These are phyloP conservation scores for Cyclotella kingstonii DNA, from an alignment of 108 stramenopile species.

Conservation along the genomic window DNA sequence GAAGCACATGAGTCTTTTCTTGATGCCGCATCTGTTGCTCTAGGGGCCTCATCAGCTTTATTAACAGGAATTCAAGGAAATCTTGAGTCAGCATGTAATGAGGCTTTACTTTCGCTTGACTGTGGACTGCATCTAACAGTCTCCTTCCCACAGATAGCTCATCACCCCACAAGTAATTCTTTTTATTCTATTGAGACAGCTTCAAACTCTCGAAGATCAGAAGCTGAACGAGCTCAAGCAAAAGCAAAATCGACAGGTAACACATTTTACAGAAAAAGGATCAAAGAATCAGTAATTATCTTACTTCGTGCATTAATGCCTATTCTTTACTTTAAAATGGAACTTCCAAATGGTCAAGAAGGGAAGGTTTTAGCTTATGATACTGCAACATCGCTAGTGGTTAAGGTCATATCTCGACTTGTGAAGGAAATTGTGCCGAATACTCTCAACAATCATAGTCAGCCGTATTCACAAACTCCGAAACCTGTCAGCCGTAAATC, in stretches of 20 bases:
- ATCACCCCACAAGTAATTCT: background rate
- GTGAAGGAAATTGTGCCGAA: constrained; percentile 1
- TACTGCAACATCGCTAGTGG: constrained; percentile 41
- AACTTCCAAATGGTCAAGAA: constrained; percentile 64
- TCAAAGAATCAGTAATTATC: constrained; percentile 53
- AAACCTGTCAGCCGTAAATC: constrained; percentile 34
- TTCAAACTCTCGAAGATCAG: too few species aligned
- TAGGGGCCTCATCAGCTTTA: constrained; percentile 55
- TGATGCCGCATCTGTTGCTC: constrained; percentile 48
- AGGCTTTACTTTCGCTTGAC: constrained; percentile 23
- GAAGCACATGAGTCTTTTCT: constrained; percentile 63
- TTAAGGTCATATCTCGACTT: constrained; percentile 39
- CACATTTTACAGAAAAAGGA: background rate
- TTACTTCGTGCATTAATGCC: constrained; percentile 63
- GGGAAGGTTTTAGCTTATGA: constrained; percentile 67
- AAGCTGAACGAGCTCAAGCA: background rate
- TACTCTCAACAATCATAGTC: background rate
- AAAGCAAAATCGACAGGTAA: too few species aligned
- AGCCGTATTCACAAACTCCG: constrained; percentile 22
- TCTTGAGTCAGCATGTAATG: constrained; percentile 9
- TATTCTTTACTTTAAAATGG: constrained; percentile 51
- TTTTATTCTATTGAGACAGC: too few species aligned
- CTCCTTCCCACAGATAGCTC: background rate
- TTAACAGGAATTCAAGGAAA: constrained; percentile 3
- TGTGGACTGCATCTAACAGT: constrained; percentile 9